These are phyloP conservation scores for Yamadazyma songkhlaensis DNA, from an alignment of 1,139 yeast species.

Conservation along the genomic window DNA sequence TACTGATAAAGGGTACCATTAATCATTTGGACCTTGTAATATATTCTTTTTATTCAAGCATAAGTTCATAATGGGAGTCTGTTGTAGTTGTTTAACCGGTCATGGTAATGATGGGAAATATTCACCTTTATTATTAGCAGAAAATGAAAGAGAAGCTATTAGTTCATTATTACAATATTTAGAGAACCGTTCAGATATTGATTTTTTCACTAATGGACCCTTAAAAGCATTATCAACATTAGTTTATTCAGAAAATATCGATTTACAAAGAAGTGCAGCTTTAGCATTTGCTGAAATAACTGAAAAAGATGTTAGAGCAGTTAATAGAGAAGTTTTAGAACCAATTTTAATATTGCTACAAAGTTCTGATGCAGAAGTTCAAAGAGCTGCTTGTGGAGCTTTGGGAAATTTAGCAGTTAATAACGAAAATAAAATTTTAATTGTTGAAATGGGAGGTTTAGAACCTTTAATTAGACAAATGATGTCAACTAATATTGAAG, in stretches of 20 bases:
- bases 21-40: background rate
- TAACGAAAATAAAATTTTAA: slow-evolving; percentile 86
- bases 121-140: slow-evolving; percentile 84
- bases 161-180: slow-evolving; percentile 83
- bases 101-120: slow-evolving; percentile 45
- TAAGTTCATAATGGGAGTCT: slow-evolving; percentile 51
- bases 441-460: slow-evolving; percentile 97
- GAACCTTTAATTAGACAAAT: slow-evolving; percentile 95
- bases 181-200: slow-evolving; percentile 82
- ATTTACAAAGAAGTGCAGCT: slow-evolving; percentile 95
- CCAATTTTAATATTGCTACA: slow-evolving; percentile 88
- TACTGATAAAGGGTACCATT: no score
- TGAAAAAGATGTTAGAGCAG: slow-evolving; percentile 91
- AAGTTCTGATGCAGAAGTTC: slow-evolving; percentile 89
- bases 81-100: slow-evolving; percentile 58
- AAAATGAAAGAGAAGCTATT: slow-evolving; percentile 95
- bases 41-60: background rate
- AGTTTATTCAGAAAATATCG: slow-evolving; percentile 92
- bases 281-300: slow-evolving; percentile 98
- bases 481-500: slow-evolving; percentile 96
- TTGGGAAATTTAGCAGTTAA: slow-evolving; percentile 95
- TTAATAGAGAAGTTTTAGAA: slow-evolving; percentile 85
- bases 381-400: slow-evolving; percentile 98
- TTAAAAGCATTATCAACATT: slow-evolving; percentile 85
- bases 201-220: slow-evolving; percentile 90